phyloP scores from a whole-genome alignment of 495 filamentous ascomycete species.

The Aspergillus egyptiacus region DNA sequence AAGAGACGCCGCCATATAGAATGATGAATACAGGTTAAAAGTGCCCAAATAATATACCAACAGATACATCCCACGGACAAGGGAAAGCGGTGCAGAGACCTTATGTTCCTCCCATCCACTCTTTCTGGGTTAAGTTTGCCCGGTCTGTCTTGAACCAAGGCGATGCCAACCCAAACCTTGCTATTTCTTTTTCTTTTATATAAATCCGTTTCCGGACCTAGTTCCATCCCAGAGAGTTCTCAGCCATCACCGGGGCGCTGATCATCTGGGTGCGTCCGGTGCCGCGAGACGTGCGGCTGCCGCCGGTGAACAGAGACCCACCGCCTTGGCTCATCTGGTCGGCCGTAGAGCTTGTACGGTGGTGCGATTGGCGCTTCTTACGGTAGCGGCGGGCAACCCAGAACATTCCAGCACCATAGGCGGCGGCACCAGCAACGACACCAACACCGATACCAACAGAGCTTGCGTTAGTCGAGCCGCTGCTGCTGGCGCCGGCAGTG shows the following conservation, averaged over 20 bases:
- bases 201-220: conserved; percentile 40
- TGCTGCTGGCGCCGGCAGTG: conserved; percentile 43
- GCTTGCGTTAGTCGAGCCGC: conserved; percentile 54
- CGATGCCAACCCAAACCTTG: conserved; percentile 4
- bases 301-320: conserved; percentile 32
- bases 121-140: conserved; percentile 13
- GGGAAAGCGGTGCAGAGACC: conserved; percentile 6
- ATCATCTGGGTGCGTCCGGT: conserved; percentile 66
- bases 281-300: conserved; percentile 34
- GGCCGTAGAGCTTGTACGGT: conserved; percentile 60
- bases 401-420: conserved; percentile 99
- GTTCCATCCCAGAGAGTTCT: conserved; percentile 98
- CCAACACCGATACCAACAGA: conserved; percentile 80
- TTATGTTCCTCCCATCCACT: conserved; percentile 24
- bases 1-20: conserved; percentile 12
- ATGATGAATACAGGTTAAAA: conserved; percentile 24
- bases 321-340: conserved; percentile 44
- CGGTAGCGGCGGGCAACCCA: conserved; percentile 90
- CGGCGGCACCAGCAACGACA: conserved; percentile 71
- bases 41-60: conserved; percentile 14
- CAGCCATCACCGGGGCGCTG: conserved; percentile 84
- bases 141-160: conserved; percentile 8
- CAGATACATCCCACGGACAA: conserved; percentile 7
- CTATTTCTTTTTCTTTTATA: conserved; percentile 7
- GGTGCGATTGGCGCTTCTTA: conserved; percentile 74